These are phyloP conservation scores for Sarocladiaceae sp. DNA, from an alignment of 2,329 filamentous ascomycete genomes.

Conservation along the genomic window DNA sequence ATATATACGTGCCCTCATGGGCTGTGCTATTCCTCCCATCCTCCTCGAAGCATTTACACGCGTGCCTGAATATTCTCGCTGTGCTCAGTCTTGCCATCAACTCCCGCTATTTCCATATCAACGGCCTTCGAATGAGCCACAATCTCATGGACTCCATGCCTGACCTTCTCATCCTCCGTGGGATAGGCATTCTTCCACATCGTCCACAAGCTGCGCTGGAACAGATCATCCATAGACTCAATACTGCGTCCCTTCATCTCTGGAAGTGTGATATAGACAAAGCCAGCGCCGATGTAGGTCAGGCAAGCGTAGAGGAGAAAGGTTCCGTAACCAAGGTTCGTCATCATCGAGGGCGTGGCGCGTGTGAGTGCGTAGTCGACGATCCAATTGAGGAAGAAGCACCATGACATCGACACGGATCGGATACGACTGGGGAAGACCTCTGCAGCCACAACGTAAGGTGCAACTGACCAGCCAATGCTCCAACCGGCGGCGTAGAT, in stretches of 20 bases:
- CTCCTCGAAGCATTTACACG: not conserved
- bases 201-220: slow-evolving; percentile 26
- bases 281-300: slow-evolving; percentile 20
- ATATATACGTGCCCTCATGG: no score
- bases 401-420: slow-evolving; percentile 20
- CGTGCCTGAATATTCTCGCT: not conserved
- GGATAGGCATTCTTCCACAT: slow-evolving; percentile 37
- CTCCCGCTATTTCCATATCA: not conserved
- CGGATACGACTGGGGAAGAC: slow-evolving; percentile 26
- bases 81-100: not conserved
- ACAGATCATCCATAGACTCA: slow-evolving; percentile 46
- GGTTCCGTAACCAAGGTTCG: slow-evolving; percentile 11
- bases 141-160: not conserved
- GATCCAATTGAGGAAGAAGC: slow-evolving; percentile 25
- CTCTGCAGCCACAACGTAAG: slow-evolving; percentile 21
- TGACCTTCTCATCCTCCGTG: slow-evolving; percentile 12
- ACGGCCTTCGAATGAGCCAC: not conserved
- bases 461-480: slow-evolving; percentile 18
- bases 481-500: slow-evolving; percentile 25
- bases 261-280: slow-evolving; percentile 43
- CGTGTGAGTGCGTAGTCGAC: slow-evolving; percentile 25
- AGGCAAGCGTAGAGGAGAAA: slow-evolving; percentile 14
- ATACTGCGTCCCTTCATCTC: slow-evolving; percentile 46
- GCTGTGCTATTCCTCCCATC: not conserved
- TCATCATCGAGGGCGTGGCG: slow-evolving; percentile 20